These are phyloP conservation scores for Zasmidium citrigriseum DNA, from an alignment of 2,329 filamentous ascomycete species.

Conservation along the genomic window DNA sequence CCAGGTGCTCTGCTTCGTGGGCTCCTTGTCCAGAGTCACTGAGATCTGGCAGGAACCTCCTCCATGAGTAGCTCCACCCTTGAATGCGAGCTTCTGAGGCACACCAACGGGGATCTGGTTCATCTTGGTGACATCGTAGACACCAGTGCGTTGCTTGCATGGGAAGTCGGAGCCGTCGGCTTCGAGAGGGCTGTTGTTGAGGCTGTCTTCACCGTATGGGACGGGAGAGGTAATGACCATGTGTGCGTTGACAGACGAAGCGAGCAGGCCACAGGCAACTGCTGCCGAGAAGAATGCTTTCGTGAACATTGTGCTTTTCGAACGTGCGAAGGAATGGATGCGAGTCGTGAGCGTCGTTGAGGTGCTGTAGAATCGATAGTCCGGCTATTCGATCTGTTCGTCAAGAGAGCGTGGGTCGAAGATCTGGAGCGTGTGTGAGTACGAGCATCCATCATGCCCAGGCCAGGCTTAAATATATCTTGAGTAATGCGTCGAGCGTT, in stretches of 20 bases:
- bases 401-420: neutral
- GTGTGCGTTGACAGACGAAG: conserved; percentile 59
- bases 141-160: conserved; percentile 65
- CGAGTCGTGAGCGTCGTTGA: conserved; percentile 20
- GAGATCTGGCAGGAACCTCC: conserved; percentile 90
- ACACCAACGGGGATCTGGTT: conserved; percentile 68
- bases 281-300: conserved; percentile 18
- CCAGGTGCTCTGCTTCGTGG: conserved; percentile 68
- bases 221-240: conserved; percentile 71
- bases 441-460: neutral
- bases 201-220: conserved; percentile 60
- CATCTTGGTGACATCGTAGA: conserved; percentile 49
- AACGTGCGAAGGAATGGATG: conserved; percentile 21
- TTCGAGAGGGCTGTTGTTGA: conserved; percentile 66
- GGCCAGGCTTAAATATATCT: neutral
- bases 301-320: conserved; percentile 21
- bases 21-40: conserved; percentile 74
- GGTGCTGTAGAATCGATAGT: conserved; percentile 23
- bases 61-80: conserved; percentile 75
- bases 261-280: conserved; percentile 20
- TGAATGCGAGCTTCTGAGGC: conserved; percentile 63
- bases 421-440: neutral
- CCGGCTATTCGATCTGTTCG: conserved; percentile 23
- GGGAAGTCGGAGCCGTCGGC: conserved; percentile 65
- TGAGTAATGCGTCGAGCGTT: neutral